Conservation (phyloP, 495 filamentous ascomycete species). For the Hypoxylon perforatum region DNA sequence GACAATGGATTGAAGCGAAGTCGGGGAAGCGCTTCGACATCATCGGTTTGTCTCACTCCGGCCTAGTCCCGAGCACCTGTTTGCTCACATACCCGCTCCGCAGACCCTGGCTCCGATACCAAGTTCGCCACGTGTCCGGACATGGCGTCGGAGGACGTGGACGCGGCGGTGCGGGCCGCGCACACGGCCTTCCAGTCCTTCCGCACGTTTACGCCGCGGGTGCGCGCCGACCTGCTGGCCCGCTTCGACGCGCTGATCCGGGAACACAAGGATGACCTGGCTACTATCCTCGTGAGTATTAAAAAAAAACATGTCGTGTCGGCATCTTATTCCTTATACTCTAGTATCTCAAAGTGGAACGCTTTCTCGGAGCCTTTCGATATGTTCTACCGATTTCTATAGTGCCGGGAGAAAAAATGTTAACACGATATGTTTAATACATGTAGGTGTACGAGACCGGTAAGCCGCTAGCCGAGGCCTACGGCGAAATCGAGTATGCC, state of each 20-base stretch:
- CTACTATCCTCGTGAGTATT: constrained; percentile 69
- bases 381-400: too few species aligned
- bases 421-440: too few species aligned
- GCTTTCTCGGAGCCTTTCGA: too few species aligned
- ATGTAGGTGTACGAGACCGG: constrained; percentile 72
- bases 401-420: too few species aligned
- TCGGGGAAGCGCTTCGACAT: constrained; percentile 75
- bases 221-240: constrained; percentile 70
- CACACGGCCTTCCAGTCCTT: constrained; percentile 71
- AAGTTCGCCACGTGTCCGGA: constrained; percentile 73
- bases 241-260: constrained; percentile 68
- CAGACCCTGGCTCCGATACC: constrained; percentile 73
- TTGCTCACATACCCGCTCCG: neutral
- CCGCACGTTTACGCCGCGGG: constrained; percentile 67
- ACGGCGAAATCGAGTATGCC: constrained; percentile 70
- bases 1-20: constrained; percentile 71
- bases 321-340: too few species aligned
- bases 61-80: neutral
- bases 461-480: constrained; percentile 69
- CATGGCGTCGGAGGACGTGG: constrained; percentile 70
- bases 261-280: constrained; percentile 64
- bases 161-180: constrained; percentile 67
- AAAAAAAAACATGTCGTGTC: too few species aligned
- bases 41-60: constrained; percentile 56
- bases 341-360: too few species aligned